Percentiles rank a stretch among this genome's conserved stretches.
These are phyloP conservation scores for Microbotryum intermedium DNA, from an alignment of 1,284 basidiomycete genomes.

Conservation along the genomic window DNA sequence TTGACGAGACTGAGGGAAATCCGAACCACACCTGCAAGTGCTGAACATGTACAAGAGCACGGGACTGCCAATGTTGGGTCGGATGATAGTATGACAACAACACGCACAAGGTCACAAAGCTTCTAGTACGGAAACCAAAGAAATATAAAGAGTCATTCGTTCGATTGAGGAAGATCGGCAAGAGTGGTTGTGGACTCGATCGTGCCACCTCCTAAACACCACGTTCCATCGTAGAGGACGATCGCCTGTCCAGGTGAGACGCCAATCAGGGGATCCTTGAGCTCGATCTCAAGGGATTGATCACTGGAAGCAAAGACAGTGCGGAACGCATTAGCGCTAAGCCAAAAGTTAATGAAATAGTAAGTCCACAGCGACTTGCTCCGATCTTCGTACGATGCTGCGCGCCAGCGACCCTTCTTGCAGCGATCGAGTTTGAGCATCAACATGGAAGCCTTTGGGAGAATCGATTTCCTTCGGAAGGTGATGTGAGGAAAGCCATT, in stretches of 20 bases:
- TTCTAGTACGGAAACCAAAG: not conserved
- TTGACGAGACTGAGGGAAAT: no score
- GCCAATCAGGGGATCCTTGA: slow-evolving; percentile 10
- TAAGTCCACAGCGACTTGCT: slow-evolving; percentile 36
- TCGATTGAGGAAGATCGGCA: slow-evolving; percentile 6
- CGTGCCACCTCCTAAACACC: slow-evolving; percentile 31
- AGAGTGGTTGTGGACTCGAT: slow-evolving; percentile 18
- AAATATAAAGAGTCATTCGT: not conserved
- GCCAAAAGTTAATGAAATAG: not conserved
- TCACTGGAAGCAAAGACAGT: not conserved
- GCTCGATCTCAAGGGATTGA: not conserved
- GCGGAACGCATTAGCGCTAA: no score
- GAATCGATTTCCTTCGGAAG: slow-evolving; percentile 48
- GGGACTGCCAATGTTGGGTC: no score
- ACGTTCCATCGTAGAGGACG: slow-evolving; percentile 14
- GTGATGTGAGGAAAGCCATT: slow-evolving; percentile 64
- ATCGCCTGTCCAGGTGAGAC: slow-evolving; percentile 30
- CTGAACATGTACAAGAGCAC: no score
- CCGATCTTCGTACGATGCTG: slow-evolving; percentile 33
- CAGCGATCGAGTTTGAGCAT: slow-evolving; percentile 63
- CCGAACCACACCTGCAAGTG: not conserved
- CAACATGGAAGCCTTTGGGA: slow-evolving; percentile 46
- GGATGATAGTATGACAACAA: no score
- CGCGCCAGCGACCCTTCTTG: slow-evolving; percentile 53
- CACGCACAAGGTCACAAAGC: no score